These are phyloP conservation scores for Rhizopus sp. DNA, from an alignment of 371 early-diverging fungal species.

Conservation along the genomic window DNA sequence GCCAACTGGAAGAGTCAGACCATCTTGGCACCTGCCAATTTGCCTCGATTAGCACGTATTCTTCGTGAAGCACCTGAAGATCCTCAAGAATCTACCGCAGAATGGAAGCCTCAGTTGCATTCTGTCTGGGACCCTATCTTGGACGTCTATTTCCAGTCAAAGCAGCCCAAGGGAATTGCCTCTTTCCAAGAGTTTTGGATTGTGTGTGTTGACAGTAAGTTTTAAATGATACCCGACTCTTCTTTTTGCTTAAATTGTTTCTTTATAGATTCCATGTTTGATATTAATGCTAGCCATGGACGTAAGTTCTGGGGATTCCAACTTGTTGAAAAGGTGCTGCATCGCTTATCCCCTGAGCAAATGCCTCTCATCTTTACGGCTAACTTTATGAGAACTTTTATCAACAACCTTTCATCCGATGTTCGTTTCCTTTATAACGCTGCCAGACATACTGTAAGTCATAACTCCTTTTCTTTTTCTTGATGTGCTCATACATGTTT, in stretches of 20 bases:
- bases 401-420: slow-evolving; percentile 77
- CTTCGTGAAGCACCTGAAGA: slow-evolving; percentile 53
- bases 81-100: slow-evolving; percentile 53
- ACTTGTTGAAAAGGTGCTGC: slow-evolving; percentile 72
- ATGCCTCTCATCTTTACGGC: slow-evolving; percentile 79
- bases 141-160: slow-evolving; percentile 49
- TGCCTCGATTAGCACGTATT: slow-evolving; percentile 54
- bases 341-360: slow-evolving; percentile 60
- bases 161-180: slow-evolving; percentile 35
- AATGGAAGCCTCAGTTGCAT: slow-evolving; percentile 80
- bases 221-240: neutral
- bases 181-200: slow-evolving; percentile 85
- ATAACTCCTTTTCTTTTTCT: neutral
- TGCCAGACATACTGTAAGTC: slow-evolving; percentile 70
- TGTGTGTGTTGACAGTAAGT: slow-evolving; percentile 70
- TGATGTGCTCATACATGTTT: slow-evolving; percentile 8
- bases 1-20: slow-evolving; percentile 53
- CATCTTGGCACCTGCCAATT: slow-evolving; percentile 60
- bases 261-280: slow-evolving; percentile 68
- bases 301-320: slow-evolving; percentile 89
- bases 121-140: slow-evolving; percentile 78
- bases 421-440: slow-evolving; percentile 78
- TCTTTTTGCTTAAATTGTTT: neutral
- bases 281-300: slow-evolving; percentile 72
- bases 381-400: slow-evolving; percentile 80